phyloP scores from a whole-genome alignment of 805 yeast species.

The Kuraishia capsulata region DNA sequence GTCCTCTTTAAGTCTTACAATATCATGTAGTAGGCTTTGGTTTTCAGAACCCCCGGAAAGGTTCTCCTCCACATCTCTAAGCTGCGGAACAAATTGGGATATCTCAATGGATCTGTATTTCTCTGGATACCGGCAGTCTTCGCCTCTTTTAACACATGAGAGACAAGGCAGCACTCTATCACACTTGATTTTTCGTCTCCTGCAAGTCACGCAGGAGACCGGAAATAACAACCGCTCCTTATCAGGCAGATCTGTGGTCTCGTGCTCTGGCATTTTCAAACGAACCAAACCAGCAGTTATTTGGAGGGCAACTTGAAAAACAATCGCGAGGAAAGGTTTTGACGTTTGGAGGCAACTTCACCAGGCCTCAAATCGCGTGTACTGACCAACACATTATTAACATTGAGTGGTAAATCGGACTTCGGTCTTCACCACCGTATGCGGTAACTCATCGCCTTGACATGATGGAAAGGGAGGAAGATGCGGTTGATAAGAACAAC shows the following conservation, averaged over 20 bases:
- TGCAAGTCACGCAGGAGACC: conserved; percentile 23
- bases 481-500: too few relatives aligned
- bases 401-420: too few relatives aligned
- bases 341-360: too few relatives aligned
- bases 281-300: too few relatives aligned
- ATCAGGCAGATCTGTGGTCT: not conserved
- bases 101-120: conserved; percentile 33
- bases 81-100: not conserved
- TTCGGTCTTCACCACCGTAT: too few relatives aligned
- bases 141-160: conserved; percentile 27
- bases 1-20: not conserved
- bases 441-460: too few relatives aligned
- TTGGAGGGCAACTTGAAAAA: too few relatives aligned
- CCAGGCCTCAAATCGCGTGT: too few relatives aligned
- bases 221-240: conserved; percentile 13
- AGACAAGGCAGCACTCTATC: conserved; percentile 28
- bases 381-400: too few relatives aligned
- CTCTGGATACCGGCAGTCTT: conserved; percentile 32
- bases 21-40: not conserved
- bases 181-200: conserved; percentile 24
- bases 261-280: too few relatives aligned
- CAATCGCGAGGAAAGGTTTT: too few relatives aligned
- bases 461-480: too few relatives aligned
- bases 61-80: not conserved
- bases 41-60: not conserved